Conservation (phyloP, 176 grass and related monocot genomes). For the Avena atlantica region DNA sequence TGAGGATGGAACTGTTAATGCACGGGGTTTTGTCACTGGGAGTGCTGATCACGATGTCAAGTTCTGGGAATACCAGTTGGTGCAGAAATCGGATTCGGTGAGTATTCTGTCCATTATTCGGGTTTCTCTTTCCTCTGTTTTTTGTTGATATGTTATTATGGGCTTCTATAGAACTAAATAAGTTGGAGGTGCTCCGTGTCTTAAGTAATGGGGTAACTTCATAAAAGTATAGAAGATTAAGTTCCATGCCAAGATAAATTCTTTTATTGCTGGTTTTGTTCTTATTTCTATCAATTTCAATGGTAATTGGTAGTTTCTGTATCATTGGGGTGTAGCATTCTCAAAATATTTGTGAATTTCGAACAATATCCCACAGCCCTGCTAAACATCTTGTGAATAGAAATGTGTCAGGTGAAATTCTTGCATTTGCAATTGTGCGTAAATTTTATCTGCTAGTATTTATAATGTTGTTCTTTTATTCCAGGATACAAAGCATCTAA, state of each 20-base stretch:
- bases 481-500: conserved; percentile 82
- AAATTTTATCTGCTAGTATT: neutral
- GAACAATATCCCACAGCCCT: neutral
- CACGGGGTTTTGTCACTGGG: conserved; percentile 81
- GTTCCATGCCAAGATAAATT: conserved; percentile 18
- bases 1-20: conserved; percentile 59
- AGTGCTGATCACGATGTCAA: conserved; percentile 92
- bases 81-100: conserved; percentile 72
- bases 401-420: neutral
- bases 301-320: neutral
- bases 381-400: conserved; percentile 1
- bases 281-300: neutral
- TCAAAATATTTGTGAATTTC: neutral
- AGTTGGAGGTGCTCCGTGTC: neutral
- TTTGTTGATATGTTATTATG: neutral
- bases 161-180: neutral
- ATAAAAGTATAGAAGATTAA: neutral
- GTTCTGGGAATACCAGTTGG: conserved; percentile 88
- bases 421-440: neutral
- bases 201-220: neutral
- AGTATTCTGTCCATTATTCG: conserved; percentile 42
- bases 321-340: neutral
- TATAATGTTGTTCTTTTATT: conserved; percentile 34
- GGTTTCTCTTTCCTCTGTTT: neutral
- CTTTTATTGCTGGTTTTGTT: neutral